Evolutionary conservation across 768 basidiomycete genomes (phyloP).

Genomic region (Suillus bovinus): DNA sequence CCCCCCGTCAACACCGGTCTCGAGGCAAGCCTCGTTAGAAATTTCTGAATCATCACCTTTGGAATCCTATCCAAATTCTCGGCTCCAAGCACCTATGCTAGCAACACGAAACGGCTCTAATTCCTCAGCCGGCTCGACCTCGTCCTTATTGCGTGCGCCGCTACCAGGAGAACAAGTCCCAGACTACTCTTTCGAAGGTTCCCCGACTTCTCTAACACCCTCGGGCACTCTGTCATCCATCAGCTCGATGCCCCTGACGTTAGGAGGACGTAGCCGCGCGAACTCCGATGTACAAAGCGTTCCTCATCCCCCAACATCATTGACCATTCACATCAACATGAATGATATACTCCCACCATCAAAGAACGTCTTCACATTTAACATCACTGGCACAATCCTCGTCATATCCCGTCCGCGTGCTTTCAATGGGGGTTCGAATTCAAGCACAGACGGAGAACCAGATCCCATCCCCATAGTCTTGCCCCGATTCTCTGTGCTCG

Average conservation of each 20-base stretch:
- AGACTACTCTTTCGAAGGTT: conserved; percentile 77
- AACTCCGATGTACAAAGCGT: conserved; percentile 32
- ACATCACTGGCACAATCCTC: conserved; percentile 63
- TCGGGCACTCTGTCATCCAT: conserved; percentile 41
- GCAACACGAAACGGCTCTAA: conserved; percentile 40
- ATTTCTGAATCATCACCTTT: conserved; percentile 30
- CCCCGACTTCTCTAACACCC: conserved; percentile 52
- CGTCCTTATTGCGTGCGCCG: conserved; percentile 75
- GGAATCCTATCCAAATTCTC: conserved; percentile 20
- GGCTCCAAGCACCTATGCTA: conserved; percentile 23
- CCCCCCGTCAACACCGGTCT: conserved; percentile 35
- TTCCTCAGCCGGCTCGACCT: conserved; percentile 45
- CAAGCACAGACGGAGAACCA: conserved; percentile 25
- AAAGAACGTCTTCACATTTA: conserved; percentile 66
- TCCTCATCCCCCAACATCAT: conserved; percentile 46
- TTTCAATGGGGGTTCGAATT: conserved; percentile 22
- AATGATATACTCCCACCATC: conserved; percentile 68
- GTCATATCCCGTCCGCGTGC: conserved; percentile 45
- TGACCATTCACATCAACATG: conserved; percentile 77
- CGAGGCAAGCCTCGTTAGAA: conserved; percentile 53
- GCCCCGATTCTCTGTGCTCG: conserved; percentile 69
- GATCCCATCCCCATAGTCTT: conserved; percentile 56
- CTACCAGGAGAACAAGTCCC: conserved; percentile 62
- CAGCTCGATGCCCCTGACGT: conserved; percentile 34
- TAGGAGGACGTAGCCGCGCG: conserved; percentile 38